phyloP scores from a whole-genome alignment of 1,284 basidiomycete species.

The Sanghuangporus sanghuang region DNA sequence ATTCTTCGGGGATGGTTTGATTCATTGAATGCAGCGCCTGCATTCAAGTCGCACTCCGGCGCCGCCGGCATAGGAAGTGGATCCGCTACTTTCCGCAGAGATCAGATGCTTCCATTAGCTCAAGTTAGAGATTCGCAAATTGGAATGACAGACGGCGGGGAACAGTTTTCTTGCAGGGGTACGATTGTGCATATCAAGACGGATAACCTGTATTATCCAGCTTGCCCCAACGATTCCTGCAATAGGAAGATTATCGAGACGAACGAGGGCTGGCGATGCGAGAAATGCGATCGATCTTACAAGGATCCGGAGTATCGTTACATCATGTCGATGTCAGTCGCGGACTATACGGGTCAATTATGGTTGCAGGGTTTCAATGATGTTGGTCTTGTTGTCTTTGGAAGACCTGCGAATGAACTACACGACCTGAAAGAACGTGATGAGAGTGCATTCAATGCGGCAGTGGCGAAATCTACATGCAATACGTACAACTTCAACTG shows the following conservation, averaged over 20 bases:
- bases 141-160: slow-evolving; percentile 75
- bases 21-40: slow-evolving; percentile 50
- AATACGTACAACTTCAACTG: slow-evolving; percentile 81
- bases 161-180: slow-evolving; percentile 74
- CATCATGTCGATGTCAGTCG: slow-evolving; percentile 83
- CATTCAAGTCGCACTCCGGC: slow-evolving; percentile 70
- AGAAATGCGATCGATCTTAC: slow-evolving; percentile 84
- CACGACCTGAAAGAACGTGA: slow-evolving; percentile 70
- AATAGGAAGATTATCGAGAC: slow-evolving; percentile 87
- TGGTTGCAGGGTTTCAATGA: slow-evolving; percentile 99
- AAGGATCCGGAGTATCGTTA: slow-evolving; percentile 85
- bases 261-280: slow-evolving; percentile 80
- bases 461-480: slow-evolving; percentile 65
- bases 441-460: slow-evolving; percentile 55
- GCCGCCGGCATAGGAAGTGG: slow-evolving; percentile 34
- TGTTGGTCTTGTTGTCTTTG: slow-evolving; percentile 74
- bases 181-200: slow-evolving; percentile 88
- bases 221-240: slow-evolving; percentile 79
- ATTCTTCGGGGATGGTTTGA: slow-evolving; percentile 89
- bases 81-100: slow-evolving; percentile 53
- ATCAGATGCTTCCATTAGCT: slow-evolving; percentile 71
- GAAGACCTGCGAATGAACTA: slow-evolving; percentile 78
- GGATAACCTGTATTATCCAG: slow-evolving; percentile 88
- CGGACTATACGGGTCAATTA: slow-evolving; percentile 84
- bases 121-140: slow-evolving; percentile 80